phyloP scores from a whole-genome alignment of 495 filamentous ascomycete species.

The Zalerion maritima region DNA sequence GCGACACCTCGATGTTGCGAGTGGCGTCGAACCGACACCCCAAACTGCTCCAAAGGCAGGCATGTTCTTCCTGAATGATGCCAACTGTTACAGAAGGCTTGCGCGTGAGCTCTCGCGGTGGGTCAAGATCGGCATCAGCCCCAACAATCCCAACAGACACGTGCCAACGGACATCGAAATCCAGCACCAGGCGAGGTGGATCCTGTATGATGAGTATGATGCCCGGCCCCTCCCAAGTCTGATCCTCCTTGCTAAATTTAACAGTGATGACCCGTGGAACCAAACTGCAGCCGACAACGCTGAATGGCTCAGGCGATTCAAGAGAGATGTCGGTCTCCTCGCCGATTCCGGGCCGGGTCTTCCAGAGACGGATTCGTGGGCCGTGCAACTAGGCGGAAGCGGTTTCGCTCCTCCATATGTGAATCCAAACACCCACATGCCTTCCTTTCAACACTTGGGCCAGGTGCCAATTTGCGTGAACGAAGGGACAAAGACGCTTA shows the following conservation, averaged over 20 bases:
- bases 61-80: constrained; percentile 32
- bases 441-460: constrained; percentile 9
- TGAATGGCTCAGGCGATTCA: constrained; percentile 55
- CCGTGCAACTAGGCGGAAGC: constrained; percentile 23
- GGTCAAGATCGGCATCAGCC: constrained; percentile 30
- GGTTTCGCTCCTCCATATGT: constrained; percentile 33
- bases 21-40: constrained; percentile 1
- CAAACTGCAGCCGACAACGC: constrained; percentile 61
- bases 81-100: constrained; percentile 38
- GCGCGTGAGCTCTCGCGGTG: constrained; percentile 33
- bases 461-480: constrained; percentile 15
- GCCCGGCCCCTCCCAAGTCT: background rate
- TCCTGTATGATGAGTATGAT: constrained; percentile 38
- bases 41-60: constrained; percentile 12
- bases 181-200: constrained; percentile 40
- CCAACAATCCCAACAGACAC: constrained; percentile 38
- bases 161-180: constrained; percentile 38
- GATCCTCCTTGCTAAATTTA: constrained; percentile 5
- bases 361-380: constrained; percentile 21
- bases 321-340: constrained; percentile 45
- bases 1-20: constrained; percentile 15
- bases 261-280: constrained; percentile 55
- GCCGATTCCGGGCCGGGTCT: constrained; percentile 30
- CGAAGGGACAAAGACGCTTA: constrained; percentile 20
- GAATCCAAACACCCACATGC: constrained; percentile 3